Percentiles rank a stretch among this genome's conserved stretches.
Conservation (phyloP, 106 monocot genomes). For the Allium sativum region DNA sequence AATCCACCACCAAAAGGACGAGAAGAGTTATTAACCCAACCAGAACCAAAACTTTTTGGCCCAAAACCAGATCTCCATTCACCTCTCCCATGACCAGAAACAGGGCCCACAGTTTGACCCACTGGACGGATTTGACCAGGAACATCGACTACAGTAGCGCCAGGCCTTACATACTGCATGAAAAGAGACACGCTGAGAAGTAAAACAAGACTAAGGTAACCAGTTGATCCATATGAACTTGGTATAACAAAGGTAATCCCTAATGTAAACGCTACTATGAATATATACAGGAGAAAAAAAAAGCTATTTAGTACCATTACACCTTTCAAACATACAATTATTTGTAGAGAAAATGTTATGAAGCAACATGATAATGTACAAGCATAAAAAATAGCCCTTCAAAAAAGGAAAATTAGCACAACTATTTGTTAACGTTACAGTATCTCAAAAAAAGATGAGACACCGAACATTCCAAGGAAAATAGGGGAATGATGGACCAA, state of each 20-base stretch:
- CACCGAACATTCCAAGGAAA: no score
- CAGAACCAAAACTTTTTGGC: slow-evolving; percentile 29
- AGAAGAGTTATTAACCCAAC: slow-evolving; percentile 43
- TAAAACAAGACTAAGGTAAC: background rate
- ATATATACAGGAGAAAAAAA: background rate
- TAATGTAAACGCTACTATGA: background rate
- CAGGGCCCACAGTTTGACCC: slow-evolving; percentile 30
- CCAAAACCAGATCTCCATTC: slow-evolving; percentile 46
- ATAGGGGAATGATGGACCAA: no score
- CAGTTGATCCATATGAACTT: background rate
- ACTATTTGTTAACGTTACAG: no score
- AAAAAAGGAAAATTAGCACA: no score
- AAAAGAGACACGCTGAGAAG: background rate
- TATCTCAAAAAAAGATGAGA: no score
- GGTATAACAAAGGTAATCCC: background rate
- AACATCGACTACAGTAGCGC: slow-evolving; percentile 32
- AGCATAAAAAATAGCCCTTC: no score
- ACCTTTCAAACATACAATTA: no score
- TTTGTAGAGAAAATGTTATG: no score
- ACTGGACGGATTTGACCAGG: slow-evolving; percentile 66
- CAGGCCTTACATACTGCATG: slow-evolving; percentile 82
- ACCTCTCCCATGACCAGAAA: slow-evolving; percentile 68
- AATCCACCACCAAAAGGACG: slow-evolving; percentile 61
- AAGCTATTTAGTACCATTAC: no score
- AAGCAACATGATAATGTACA: no score